A percentile compares a stretch with the other conserved stretches of the same genome.
phyloP scores from a whole-genome alignment of 2,329 filamentous ascomycete species.

The Phialophora tarda region DNA sequence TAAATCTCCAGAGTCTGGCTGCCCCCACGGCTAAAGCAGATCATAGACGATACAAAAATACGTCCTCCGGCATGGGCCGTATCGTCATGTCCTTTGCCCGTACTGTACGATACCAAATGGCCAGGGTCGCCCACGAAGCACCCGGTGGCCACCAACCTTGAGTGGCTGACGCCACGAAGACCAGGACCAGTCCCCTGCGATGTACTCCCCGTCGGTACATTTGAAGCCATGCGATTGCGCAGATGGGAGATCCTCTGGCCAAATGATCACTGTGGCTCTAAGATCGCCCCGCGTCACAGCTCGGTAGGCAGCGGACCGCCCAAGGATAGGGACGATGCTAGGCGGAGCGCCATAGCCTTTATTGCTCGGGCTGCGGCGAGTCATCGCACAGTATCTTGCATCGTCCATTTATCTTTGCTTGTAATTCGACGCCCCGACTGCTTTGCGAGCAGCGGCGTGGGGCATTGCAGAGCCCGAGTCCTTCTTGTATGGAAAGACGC shows the following conservation, averaged over 20 bases:
- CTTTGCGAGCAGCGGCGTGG: slow-evolving; percentile 29
- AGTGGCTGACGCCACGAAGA: slow-evolving; percentile 15
- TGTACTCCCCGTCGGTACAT: slow-evolving; percentile 8
- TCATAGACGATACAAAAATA: slow-evolving; percentile 23
- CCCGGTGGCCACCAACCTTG: slow-evolving; percentile 1
- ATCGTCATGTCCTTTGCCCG: slow-evolving; percentile 16
- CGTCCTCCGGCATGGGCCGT: slow-evolving; percentile 7
- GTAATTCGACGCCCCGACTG: slow-evolving; percentile 29
- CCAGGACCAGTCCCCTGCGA: slow-evolving; percentile 13
- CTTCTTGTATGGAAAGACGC: slow-evolving; percentile 15
- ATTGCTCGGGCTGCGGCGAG: slow-evolving; percentile 20
- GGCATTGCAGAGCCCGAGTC: slow-evolving; percentile 24
- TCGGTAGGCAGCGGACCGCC: slow-evolving; percentile 31
- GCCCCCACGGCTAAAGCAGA: slow-evolving; percentile 23
- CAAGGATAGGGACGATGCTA: slow-evolving; percentile 32
- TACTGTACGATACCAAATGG: slow-evolving; percentile 32
- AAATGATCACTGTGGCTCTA: slow-evolving; percentile 27
- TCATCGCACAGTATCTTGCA: slow-evolving; percentile 15
- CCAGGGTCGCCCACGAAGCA: slow-evolving; percentile 1
- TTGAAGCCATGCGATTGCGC: slow-evolving; percentile 27
- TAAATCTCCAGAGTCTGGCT: slow-evolving; percentile 6
- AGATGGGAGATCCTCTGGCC: slow-evolving; percentile 25
- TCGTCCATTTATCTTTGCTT: slow-evolving; percentile 17
- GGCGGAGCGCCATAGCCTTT: slow-evolving; percentile 27
- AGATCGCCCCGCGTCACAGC: slow-evolving; percentile 33